Evolutionary conservation across 2,329 filamentous ascomycete genomes (phyloP).

Genomic region (Talaromyces marneffei): DNA sequence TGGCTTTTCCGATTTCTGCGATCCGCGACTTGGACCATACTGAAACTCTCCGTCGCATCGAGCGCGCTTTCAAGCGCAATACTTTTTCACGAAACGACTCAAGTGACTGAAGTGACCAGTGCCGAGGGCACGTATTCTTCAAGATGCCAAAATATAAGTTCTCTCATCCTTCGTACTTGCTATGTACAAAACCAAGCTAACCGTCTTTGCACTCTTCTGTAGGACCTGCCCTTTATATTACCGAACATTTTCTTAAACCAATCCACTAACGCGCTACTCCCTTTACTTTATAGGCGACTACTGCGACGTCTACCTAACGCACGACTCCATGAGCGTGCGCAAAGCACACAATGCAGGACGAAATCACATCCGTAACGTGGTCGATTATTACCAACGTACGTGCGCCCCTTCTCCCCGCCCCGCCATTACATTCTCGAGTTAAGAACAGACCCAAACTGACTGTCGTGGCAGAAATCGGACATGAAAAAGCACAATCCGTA

Average conservation of each 20-base stretch:
- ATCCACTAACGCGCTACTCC: conserved; percentile 15
- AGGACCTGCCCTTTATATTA: conserved; percentile 31
- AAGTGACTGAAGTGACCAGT: not conserved
- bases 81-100: not conserved
- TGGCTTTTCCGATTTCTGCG: not conserved
- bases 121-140: conserved; percentile 17
- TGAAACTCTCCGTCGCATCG: not conserved
- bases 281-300: conserved; percentile 64
- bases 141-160: conserved; percentile 85
- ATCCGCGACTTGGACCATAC: not conserved
- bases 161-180: conserved; percentile 13
- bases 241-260: not conserved
- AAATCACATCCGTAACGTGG: conserved; percentile 94
- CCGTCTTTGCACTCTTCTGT: conserved; percentile 61
- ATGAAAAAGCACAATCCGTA: conserved; percentile 96
- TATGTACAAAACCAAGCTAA: conserved; percentile 28
- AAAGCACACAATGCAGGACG: conserved; percentile 96
- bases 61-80: not conserved
- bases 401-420: not conserved
- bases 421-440: not conserved
- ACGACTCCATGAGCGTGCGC: conserved; percentile 99
- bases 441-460: not conserved
- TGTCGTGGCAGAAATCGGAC: conserved; percentile 70
- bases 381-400: conserved; percentile 94
- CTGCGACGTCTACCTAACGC: conserved; percentile 99